Evolutionary conservation across 495 filamentous ascomycete species (phyloP), one percentile per base, ranked within the genome.

Genomic region (Aspergillus diversus): DNA sequence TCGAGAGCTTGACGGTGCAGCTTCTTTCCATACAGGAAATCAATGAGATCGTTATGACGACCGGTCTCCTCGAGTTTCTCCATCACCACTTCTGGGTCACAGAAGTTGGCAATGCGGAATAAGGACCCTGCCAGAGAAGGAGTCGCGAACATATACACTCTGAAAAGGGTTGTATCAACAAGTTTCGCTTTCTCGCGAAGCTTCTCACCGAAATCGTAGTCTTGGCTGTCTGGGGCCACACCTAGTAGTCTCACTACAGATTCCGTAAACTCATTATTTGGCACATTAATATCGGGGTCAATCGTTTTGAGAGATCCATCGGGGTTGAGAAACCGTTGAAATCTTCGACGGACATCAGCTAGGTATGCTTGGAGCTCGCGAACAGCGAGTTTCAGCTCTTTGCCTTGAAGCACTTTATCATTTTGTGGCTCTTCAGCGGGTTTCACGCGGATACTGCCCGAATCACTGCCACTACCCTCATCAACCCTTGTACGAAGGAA

Each of bases 81-180:
- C 72, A 96, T 94, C 32, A 99, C 93, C 1, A 99, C 95, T 33
- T 91, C 90, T 0, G 95, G 94, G 65, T 98, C 94, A 67, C 95
- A 97, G 74, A 97, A 97, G 72, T 99, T 99, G 71, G 92, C 89
- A 54, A 98, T 92, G 13, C 96, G 92, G 76, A 99, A 97, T 1
- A 99, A 85, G 4, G 93, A 90, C 1, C 90, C 92, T 33, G 92
- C 93, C 1, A 98, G 81, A 2, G 89, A 86, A 5, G 95, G 95
- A 11, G 86, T 89, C 5, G 88, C 90, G 64, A 91, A 92, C 91
- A 98, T 97, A 70, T 95, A 93, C 3, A 91, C 89, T 31, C 94
- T 86, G 78, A 99, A 99, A 1, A 98, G 82, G 3, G 92, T 93
- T 1, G 95, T 98, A 70, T 99, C 95, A 17, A 99, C 90, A 3